Percentiles rank a stretch among this genome's conserved stretches.
phyloP scores from a whole-genome alignment of 164 flowering plant species.

The Chloranthus sessilifolius region DNA sequence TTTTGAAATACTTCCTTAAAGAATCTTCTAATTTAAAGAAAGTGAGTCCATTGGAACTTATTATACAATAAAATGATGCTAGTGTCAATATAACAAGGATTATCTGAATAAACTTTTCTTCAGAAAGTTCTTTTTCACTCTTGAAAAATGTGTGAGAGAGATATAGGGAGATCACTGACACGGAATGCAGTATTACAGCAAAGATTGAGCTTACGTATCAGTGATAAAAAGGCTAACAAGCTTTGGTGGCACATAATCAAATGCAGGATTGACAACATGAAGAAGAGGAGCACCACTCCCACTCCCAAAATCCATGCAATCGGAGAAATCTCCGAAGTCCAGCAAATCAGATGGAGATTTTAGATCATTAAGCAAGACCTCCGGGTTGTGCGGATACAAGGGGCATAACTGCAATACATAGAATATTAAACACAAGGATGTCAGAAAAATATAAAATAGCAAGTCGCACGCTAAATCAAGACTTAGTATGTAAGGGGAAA shows the following conservation, averaged over 20 bases:
- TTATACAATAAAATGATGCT: too few relatives aligned
- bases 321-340: conserved; percentile 97
- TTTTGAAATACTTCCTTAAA: too few relatives aligned
- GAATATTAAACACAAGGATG: conserved; percentile 2
- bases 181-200: background rate
- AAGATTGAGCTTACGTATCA: conserved; percentile 71
- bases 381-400: conserved; percentile 96
- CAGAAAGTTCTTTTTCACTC: too few relatives aligned
- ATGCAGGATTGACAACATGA: conserved; percentile 94
- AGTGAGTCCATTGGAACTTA: too few relatives aligned
- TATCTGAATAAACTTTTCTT: too few relatives aligned
- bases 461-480: background rate
- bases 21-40: too few relatives aligned
- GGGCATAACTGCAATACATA: conserved; percentile 74
- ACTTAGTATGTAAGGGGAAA: background rate
- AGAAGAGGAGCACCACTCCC: conserved; percentile 75
- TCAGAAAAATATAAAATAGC: background rate
- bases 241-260: conserved; percentile 97
- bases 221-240: conserved; percentile 96
- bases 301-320: conserved; percentile 86
- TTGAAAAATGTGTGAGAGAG: too few relatives aligned
- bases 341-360: conserved; percentile 94
- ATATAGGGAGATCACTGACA: too few relatives aligned
- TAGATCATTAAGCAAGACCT: conserved; percentile 87
- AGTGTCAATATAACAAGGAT: too few relatives aligned